Evolutionary conservation across 768 basidiomycete species (phyloP), one percentile per base, ranked within the genome.

Genomic region (Boletus edulis): DNA sequence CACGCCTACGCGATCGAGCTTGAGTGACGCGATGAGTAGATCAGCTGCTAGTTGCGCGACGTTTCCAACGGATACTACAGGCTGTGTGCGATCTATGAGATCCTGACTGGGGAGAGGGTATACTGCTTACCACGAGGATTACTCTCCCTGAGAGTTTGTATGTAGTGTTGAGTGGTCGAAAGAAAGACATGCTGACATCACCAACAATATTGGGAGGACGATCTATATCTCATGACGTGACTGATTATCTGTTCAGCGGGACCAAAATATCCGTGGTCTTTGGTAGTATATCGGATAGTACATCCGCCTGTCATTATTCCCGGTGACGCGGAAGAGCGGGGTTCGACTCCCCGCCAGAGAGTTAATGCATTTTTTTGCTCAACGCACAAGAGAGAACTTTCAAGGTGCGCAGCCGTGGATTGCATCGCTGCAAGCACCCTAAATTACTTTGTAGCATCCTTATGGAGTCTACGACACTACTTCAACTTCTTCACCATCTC

Each of bases 401-500:
- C 8, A 27, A 29, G 29, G 29, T 29, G 29, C 0, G 27, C 27
- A 27, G 27, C 27, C 27, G 2, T 31, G 41, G 20, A 42, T 42
- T 34, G 49, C n/a, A 27, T 2, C 7, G 27, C 27, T 27, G 18
- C 29, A 11, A 8, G 7, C n/a, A 45, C 3, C 7, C 38, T 18
- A 10, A 10, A 37, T n/a, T 24, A 18, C 31, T 42, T 29, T 3
- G 32, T 47, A 47, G 20, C 35, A 41, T 43, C 27, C 15, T 59
- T 62, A 53, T 62, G 64, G 58, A 14, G 31, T 18, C 42, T 27
- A 51, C 20, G 46, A 55, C 53, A 70, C 62, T 73, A 68, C 74
- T 95, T 87, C 54, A 98, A 71, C 75, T 97, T 94, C 74, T 94
- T 82, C 34, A 89, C 83, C 50, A 99, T 73, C 73, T 97, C 85